Base-by-base conservation (phyloP, 768 basidiomycete genomes). In the Naematelia encephala region DNA sequence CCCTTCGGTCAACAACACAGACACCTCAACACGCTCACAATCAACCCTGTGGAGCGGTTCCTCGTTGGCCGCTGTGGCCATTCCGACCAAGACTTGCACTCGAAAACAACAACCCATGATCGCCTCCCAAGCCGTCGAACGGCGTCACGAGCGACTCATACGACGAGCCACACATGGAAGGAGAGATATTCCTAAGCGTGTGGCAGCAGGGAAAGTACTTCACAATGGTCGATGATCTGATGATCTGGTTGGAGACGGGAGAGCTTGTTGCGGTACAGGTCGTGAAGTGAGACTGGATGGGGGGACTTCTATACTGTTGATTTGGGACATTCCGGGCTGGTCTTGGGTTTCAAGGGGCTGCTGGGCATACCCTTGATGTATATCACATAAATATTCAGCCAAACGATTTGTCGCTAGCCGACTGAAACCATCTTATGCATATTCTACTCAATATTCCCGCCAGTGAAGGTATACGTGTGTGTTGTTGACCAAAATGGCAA, bases 1-100 rank as follows among this genome's bases (percentile, higher is more conserved):
- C 8, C 16, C 51, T 25, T 21, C 30, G n/a, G 42, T 39, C 44
- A n/a, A 28, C 10, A 43, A 23, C n/a, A 21, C 56, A 22, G 39
- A n/a, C n/a, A n/a, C n/a, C 56, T 42, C 49, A 62, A 23, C 30
- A 61, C 16, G 43, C 47, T 22, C 54, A 56, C 13, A 42, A 51
- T 12, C 22, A 54, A 5, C n/a, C n/a, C n/a, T n/a, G n/a, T n/a
- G n/a, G n/a, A n/a, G 44, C 45, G n/a, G 19, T 51, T n/a, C n/a
- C n/a, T n/a, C n/a, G n/a, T n/a, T n/a, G n/a, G 50, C 57, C 10
- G 46, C 48, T 13, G 45, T 57, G 5, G 42, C 57, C 5, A 52
- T 48, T 21, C 54, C 56, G 54, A 60, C 29, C 21, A n/a, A 42
- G 21, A 19, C 51, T 44, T 25, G 25, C 13, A n/a, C 4, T 23